Evolutionary conservation across 73 alveolate species (phyloP).

Genomic region (Paramecium caudatum): DNA sequence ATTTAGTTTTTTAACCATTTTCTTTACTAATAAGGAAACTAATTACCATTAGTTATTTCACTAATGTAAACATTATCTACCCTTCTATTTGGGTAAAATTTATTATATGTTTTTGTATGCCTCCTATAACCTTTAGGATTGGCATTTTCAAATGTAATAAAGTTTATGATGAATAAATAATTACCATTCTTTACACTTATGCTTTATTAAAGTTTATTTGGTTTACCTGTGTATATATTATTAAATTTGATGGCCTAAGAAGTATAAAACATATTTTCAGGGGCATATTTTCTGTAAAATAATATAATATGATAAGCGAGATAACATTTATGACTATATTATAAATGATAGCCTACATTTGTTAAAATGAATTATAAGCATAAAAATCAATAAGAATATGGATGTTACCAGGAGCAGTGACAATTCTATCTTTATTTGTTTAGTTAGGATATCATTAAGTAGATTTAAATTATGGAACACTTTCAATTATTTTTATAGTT

Average conservation of each 20-base stretch:
- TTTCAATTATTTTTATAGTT: constrained; percentile 48
- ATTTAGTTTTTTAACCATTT: not conserved
- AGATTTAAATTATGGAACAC: constrained; percentile 23
- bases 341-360: constrained; percentile 35
- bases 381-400: constrained; percentile 5
- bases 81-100: not conserved
- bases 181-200: not conserved
- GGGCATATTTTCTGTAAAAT: constrained; percentile 31
- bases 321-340: constrained; percentile 30
- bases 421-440: constrained; percentile 33
- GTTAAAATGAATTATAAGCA: constrained; percentile 21
- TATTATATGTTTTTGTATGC: constrained; percentile 3
- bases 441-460: not conserved
- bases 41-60: not conserved
- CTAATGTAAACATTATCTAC: constrained; percentile 24
- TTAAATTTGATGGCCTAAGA: constrained; percentile 11
- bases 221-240: constrained; percentile 21
- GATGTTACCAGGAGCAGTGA: constrained; percentile 31
- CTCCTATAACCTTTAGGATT: constrained; percentile 36
- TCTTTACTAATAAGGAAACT: constrained; percentile 5
- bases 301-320: not conserved
- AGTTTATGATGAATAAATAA: constrained; percentile 18
- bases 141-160: not conserved
- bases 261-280: not conserved
- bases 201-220: constrained; percentile 9